Evolutionary conservation across 768 basidiomycete species (phyloP).

Genomic region (Botryobasidium botryosum): DNA sequence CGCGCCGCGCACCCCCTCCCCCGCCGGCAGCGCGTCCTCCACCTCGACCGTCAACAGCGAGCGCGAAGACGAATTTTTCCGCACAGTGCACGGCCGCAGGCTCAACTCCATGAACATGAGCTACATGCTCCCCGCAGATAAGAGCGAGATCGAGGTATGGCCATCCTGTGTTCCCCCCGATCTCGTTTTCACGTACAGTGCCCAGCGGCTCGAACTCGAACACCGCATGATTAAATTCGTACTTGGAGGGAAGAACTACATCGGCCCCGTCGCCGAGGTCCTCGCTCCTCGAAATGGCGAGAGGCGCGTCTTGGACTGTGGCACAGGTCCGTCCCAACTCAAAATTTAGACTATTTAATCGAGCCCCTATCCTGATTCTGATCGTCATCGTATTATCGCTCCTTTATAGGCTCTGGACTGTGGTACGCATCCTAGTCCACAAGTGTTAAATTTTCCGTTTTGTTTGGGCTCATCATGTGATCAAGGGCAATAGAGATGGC

Average conservation of each 20-base stretch:
- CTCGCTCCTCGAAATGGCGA: slow-evolving; percentile 29
- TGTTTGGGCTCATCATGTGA: too few relatives aligned
- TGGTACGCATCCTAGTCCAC: too few relatives aligned
- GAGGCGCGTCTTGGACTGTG: slow-evolving; percentile 47
- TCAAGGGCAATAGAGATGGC: slow-evolving; percentile 68
- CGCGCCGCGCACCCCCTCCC: slow-evolving; percentile 6
- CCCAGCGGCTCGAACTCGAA: slow-evolving; percentile 42
- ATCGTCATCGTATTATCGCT: not conserved
- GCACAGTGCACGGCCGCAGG: slow-evolving; percentile 31
- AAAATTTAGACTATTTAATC: slow-evolving; percentile 4
- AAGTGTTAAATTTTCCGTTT: too few relatives aligned
- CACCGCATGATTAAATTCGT: slow-evolving; percentile 54
- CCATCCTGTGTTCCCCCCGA: not conserved
- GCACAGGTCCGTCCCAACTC: slow-evolving; percentile 31
- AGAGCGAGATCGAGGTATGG: slow-evolving; percentile 49
- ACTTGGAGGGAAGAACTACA: slow-evolving; percentile 42
- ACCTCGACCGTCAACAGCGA: slow-evolving; percentile 12
- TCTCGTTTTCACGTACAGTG: slow-evolving; percentile 2
- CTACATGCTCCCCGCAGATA: slow-evolving; percentile 50
- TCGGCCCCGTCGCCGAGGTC: slow-evolving; percentile 44
- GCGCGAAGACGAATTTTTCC: slow-evolving; percentile 29
- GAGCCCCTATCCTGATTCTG: not conserved
- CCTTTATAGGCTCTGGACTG: too few relatives aligned
- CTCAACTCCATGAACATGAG: slow-evolving; percentile 37
- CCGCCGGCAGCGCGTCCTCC: slow-evolving; percentile 5